Evolutionary conservation across 805 yeast species (phyloP), one percentile per base, ranked within the genome.

Genomic region (Kluyveromyces dobzhanskii): DNA sequence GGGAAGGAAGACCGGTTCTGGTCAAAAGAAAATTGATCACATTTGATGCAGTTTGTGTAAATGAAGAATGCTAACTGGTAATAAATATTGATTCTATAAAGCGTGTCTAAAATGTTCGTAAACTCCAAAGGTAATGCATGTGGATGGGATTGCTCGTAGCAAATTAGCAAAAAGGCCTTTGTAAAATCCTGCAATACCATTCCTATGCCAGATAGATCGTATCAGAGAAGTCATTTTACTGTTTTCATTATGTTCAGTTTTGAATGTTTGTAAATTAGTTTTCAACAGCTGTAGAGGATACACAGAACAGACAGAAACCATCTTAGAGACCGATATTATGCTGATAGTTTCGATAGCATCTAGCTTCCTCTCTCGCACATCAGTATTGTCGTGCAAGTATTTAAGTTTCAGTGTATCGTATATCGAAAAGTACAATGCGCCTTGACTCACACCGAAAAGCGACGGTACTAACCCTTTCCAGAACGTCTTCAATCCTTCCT

Each of bases 211-310:
- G 2, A 85, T 64, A 12, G 57, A 50, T 9, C 30, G 37, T 2
- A 69, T 49, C 8, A 77, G 69, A 2, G 47, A 47, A 4, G 40
- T 30, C 38, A 28, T 46, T 9, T 48, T 47, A 29, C 50, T 45
- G 13, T 53, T 44, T 18, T 54, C 50, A 30, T 43, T 39, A 12
- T 30, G 35, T 1, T 31, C 36, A 1, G 66, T 58, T 31, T 47
- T 61, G 44, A 69, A 60, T 34, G 67, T 67, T 51, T 88, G 97
- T 44, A 88, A 62, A 48, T 92, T 71, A 1, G 95, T 71, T 42
- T 85, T 71, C 1, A 88, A 59, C 23, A 88, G 80, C 57, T 90
- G 97, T 34, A 82, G 70, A 0, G 97, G 97, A 54, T 90, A 90
- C 54, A 85, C 70, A 0, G 75, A 51, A 2, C 77, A 50, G 38